Conservation (phyloP, 108 stramenopile species). For the Fragilaria radians region DNA sequence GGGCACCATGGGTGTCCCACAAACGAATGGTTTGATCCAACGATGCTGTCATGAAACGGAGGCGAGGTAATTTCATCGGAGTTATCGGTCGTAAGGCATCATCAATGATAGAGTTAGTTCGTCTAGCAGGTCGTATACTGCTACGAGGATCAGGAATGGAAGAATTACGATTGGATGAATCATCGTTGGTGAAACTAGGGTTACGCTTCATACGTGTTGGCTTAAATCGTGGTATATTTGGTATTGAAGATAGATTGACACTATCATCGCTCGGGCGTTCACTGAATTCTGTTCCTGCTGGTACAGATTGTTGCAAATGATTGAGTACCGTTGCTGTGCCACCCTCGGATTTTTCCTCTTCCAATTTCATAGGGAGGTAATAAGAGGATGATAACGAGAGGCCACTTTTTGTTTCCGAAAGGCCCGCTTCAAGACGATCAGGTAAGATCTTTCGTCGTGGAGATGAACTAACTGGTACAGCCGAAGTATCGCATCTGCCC, state of each 20-base stretch:
- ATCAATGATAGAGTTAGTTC: background rate
- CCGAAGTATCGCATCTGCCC: slow-evolving; percentile 7
- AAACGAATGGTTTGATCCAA: slow-evolving; percentile 15
- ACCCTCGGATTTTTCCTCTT: no score
- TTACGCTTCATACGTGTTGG: no score
- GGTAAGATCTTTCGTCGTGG: background rate
- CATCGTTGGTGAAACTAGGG: no score
- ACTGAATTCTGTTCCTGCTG: background rate
- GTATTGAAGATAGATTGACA: background rate
- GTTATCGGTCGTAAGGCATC: slow-evolving; percentile 1
- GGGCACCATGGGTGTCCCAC: slow-evolving; percentile 16
- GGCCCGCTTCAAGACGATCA: no score
- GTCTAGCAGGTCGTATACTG: background rate
- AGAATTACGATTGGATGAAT: no score
- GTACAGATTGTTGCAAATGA: no score
- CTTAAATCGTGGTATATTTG: no score
- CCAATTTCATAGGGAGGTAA: no score
- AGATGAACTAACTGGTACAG: background rate
- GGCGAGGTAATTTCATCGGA: slow-evolving; percentile 11
- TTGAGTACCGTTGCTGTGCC: no score
- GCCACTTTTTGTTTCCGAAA: no score
- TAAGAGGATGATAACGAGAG: no score
- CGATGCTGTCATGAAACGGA: slow-evolving; percentile 17
- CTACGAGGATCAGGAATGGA: no score
- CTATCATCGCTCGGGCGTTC: background rate